phyloP scores from a whole-genome alignment of 2,329 filamentous ascomycete species.

The Penicillium sp. region DNA sequence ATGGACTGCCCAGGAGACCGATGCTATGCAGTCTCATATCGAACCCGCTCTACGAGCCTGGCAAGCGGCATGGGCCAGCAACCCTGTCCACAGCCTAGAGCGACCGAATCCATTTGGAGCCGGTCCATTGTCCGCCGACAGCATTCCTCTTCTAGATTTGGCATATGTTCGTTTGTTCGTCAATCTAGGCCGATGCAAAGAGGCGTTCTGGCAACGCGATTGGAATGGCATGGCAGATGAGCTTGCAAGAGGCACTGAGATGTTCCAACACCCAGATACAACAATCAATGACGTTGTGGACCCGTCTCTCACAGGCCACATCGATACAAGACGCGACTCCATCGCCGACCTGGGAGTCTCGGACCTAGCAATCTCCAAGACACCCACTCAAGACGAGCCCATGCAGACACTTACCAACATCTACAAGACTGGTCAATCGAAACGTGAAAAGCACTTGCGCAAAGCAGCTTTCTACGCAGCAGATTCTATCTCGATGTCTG shows the following conservation, averaged over 20 bases:
- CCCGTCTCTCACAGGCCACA: constrained; percentile 26
- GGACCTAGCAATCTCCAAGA: constrained; percentile 40
- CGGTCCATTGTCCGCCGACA: constrained; percentile 82
- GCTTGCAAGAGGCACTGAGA: constrained; percentile 72
- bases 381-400: constrained; percentile 35
- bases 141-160: constrained; percentile 84
- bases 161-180: constrained; percentile 92
- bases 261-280: constrained; percentile 67
- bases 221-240: constrained; percentile 91
- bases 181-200: constrained; percentile 86
- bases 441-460: constrained; percentile 81
- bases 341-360: constrained; percentile 38
- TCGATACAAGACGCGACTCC: constrained; percentile 34
- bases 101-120: constrained; percentile 79
- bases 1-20: constrained; percentile 89
- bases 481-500: constrained; percentile 84
- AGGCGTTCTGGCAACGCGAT: constrained; percentile 90
- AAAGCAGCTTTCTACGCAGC: constrained; percentile 96
- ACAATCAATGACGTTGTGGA: constrained; percentile 31
- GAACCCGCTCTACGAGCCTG: constrained; percentile 91
- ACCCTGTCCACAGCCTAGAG: constrained; percentile 79
- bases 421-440: constrained; percentile 50
- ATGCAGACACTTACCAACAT: constrained; percentile 32
- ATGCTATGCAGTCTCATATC: constrained; percentile 93
- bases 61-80: constrained; percentile 88